phyloP scores from a whole-genome alignment of 2,329 filamentous ascomycete genomes.

The Rhinocladiella mackenziei region DNA sequence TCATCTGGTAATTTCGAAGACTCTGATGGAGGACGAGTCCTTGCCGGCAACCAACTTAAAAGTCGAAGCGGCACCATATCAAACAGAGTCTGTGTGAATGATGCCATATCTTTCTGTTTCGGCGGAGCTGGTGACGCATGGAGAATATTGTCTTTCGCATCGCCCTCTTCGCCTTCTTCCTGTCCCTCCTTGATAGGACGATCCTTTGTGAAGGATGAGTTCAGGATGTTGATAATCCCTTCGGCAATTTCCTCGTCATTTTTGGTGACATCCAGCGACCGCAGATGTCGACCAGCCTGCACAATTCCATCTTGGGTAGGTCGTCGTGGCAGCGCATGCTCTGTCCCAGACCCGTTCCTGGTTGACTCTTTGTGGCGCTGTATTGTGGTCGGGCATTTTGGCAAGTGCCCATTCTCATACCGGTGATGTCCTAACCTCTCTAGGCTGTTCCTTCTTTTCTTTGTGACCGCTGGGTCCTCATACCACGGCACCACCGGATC shows the following conservation, averaged over 20 bases:
- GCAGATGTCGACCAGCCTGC: constrained; percentile 12
- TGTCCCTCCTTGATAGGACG: neutral
- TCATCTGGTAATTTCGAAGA: neutral
- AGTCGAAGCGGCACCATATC: constrained; percentile 45
- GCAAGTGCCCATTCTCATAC: constrained; percentile 11
- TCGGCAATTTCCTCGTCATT: constrained; percentile 5
- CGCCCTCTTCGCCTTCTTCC: neutral
- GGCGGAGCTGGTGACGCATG: neutral
- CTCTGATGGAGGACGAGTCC: constrained; percentile 27
- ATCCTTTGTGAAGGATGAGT: neutral
- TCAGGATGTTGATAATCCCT: constrained; percentile 5
- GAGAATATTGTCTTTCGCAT: neutral
- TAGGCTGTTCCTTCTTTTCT: constrained; percentile 18
- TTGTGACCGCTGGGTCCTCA: constrained; percentile 18
- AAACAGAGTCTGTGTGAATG: constrained; percentile 58
- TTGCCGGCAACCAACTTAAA: constrained; percentile 44
- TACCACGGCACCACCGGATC: constrained; percentile 29
- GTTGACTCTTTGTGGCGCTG: constrained; percentile 10
- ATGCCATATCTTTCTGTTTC: constrained; percentile 51
- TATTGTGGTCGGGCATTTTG: neutral
- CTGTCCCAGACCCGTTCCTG: neutral
- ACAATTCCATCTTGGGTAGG: constrained; percentile 13
- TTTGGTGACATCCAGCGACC: constrained; percentile 6
- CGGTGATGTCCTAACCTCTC: constrained; percentile 9
- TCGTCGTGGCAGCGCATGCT: constrained; percentile 9